Conservation (phyloP, 768 basidiomycete species). For the Trametes punicea region DNA sequence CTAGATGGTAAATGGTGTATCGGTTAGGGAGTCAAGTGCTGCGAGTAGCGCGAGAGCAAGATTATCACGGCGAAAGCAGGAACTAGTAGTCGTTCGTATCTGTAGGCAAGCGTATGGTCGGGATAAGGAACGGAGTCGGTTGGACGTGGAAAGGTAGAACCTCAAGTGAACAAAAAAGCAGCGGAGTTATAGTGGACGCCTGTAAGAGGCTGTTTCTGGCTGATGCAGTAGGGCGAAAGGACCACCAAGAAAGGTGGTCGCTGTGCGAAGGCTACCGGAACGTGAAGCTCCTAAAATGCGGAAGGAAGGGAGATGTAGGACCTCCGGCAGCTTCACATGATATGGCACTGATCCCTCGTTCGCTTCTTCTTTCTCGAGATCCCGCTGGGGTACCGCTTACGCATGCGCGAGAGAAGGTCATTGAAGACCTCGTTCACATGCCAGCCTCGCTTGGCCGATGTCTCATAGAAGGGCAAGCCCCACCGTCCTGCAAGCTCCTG, state of each 20-base stretch:
- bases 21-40: neutral
- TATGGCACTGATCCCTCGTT: slow-evolving; percentile 31
- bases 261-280: too few species aligned
- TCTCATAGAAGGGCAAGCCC: slow-evolving; percentile 80
- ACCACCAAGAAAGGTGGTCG: too few species aligned
- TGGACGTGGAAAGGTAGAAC: slow-evolving; percentile 8
- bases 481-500: slow-evolving; percentile 62
- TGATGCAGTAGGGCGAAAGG: too few species aligned
- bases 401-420: slow-evolving; percentile 74
- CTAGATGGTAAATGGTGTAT: slow-evolving; percentile 14
- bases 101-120: neutral
- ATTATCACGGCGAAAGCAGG: slow-evolving; percentile 5
- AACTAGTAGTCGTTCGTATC: neutral
- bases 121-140: slow-evolving; percentile 11
- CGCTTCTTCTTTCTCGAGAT: slow-evolving; percentile 29
- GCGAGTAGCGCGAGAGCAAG: slow-evolving; percentile 10
- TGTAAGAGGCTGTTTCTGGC: too few species aligned
- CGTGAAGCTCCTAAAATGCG: too few species aligned
- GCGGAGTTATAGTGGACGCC: neutral
- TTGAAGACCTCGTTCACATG: slow-evolving; percentile 77
- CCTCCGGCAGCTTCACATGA: slow-evolving; percentile 30
- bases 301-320: neutral
- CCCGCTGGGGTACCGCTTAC: slow-evolving; percentile 55
- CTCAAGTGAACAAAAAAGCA: neutral
- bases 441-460: slow-evolving; percentile 85